Evolutionary conservation across 257 asterid genomes (phyloP).

Genomic region (Nicotiana noctiflora): DNA sequence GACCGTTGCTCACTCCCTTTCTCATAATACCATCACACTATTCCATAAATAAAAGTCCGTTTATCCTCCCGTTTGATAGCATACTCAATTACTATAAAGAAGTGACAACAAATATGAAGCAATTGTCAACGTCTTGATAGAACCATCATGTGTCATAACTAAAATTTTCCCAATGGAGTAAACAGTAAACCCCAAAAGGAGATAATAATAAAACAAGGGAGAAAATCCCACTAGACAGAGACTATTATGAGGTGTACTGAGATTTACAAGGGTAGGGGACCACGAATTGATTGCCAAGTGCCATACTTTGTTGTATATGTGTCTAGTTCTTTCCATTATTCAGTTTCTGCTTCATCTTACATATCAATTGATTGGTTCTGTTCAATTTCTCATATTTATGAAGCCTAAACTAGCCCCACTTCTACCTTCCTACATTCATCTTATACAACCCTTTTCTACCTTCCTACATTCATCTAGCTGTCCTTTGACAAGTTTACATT

Average conservation of each 20-base stretch:
- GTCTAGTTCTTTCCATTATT: slow-evolving; percentile 21
- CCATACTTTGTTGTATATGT: slow-evolving; percentile 17
- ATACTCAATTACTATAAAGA: slow-evolving; percentile 48
- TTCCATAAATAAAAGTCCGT: neutral
- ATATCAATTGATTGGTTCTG: slow-evolving; percentile 5
- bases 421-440: slow-evolving; percentile 1
- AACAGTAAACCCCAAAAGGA: neutral
- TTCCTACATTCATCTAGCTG: neutral
- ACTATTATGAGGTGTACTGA: slow-evolving; percentile 32
- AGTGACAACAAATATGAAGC: slow-evolving; percentile 56
- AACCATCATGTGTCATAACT: slow-evolving; percentile 19
- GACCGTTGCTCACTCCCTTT: no score
- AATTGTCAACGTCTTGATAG: slow-evolving; percentile 51
- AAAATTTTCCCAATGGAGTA: slow-evolving; percentile 13
- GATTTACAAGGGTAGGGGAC: slow-evolving; percentile 57
- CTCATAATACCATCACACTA: neutral
- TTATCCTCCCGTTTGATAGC: slow-evolving; percentile 5
- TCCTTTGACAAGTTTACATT: neutral
- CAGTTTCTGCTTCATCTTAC: neutral
- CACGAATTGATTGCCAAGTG: slow-evolving; percentile 37
- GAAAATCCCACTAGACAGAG: slow-evolving; percentile 39
- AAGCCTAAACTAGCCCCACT: neutral
- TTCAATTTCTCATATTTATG: neutral
- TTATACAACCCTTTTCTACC: neutral
- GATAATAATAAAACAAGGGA: neutral